Evolutionary conservation across 352 stramenopile species (phyloP), one percentile per base, ranked within the genome.

Genomic region (Saprolegnia diclina): DNA sequence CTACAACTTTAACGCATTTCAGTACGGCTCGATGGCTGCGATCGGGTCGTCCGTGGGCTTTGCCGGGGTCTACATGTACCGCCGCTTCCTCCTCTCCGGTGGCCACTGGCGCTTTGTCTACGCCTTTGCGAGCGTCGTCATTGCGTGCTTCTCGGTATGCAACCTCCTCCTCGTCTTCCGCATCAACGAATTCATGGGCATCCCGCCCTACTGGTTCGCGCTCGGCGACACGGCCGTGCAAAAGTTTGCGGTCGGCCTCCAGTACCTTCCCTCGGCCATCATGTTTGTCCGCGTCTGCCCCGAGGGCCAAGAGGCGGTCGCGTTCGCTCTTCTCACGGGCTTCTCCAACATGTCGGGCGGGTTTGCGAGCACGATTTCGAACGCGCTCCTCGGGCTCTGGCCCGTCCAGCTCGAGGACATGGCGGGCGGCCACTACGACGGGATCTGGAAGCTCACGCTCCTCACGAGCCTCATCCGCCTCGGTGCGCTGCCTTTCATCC

Each of bases 231-330:
- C 76, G 16, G 83, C 82, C 21, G 77, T 88, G 16, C 75, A 87
- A 19, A 82, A 82, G 22, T 93, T 91, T 50, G 85, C 83, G 1
- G 79, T 76, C 45, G 85, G 85, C 13, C 87, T 93, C 64, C 85
- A 93, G 72, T 88, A 90, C 62, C 80, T 93, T 0, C 85, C 85
- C 4, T 71, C 90, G 5, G 83, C 85, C 40, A 72, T 89, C 73
- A 90, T 91, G 77, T 87, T 91, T 46, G 84, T 91, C 14, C 75
- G 77, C 4, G 82, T 91, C 21, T 93, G 85, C 56, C 85, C 85
- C 0, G 74, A 89, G 24, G 77, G 79, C 19, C 85, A 93, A 56
- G 85, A 93, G 56, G 85, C 83, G 0, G 76, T 91, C 29, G 83
- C 85, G 5, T 93, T 88, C 69, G 82, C 85, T 35, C 75, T 93